These are phyloP conservation scores for Phytophthora pinifolia DNA, from an alignment of 352 stramenopile genomes.

Conservation along the genomic window DNA sequence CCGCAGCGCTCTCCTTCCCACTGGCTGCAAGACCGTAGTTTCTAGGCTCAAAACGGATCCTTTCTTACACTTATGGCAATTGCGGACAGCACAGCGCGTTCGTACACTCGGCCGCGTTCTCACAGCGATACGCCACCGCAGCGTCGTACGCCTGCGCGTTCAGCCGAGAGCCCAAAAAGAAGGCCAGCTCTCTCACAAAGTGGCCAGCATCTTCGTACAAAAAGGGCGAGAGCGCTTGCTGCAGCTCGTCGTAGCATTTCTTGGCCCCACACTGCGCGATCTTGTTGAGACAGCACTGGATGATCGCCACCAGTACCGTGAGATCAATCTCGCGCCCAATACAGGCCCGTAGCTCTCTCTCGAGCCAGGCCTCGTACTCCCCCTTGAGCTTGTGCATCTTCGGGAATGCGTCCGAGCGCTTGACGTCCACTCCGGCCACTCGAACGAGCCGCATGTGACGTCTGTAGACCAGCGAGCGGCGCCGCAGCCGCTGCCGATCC, in stretches of 20 bases:
- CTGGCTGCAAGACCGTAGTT: constrained; percentile 7
- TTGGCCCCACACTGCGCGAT: constrained; percentile 33
- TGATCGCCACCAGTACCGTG: constrained; percentile 63
- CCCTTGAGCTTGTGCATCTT: constrained; percentile 53
- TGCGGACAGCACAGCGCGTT: constrained; percentile 36
- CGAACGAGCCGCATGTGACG: constrained; percentile 47
- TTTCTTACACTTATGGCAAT: constrained; percentile 19
- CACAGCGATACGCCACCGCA: constrained; percentile 62
- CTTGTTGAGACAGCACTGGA: constrained; percentile 63
- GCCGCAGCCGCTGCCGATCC: constrained; percentile 23
- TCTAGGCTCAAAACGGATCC: constrained; percentile 19
- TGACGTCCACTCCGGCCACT: constrained; percentile 42
- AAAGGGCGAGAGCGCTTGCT: constrained; percentile 57
- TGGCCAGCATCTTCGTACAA: constrained; percentile 55
- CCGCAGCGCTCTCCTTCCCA: not conserved
- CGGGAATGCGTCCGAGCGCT: constrained; percentile 14
- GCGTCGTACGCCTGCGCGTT: constrained; percentile 73
- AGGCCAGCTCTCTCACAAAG: constrained; percentile 68
- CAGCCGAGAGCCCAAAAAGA: constrained; percentile 63
- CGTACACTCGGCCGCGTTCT: constrained; percentile 38
- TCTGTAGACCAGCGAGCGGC: constrained; percentile 62
- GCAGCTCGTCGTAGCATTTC: constrained; percentile 47
- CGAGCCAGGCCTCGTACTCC: constrained; percentile 61
- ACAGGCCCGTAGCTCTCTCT: constrained; percentile 66
- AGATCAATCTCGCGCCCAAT: constrained; percentile 68